phyloP scores from a whole-genome alignment of 306 rosid species.

The Corylus americana region DNA sequence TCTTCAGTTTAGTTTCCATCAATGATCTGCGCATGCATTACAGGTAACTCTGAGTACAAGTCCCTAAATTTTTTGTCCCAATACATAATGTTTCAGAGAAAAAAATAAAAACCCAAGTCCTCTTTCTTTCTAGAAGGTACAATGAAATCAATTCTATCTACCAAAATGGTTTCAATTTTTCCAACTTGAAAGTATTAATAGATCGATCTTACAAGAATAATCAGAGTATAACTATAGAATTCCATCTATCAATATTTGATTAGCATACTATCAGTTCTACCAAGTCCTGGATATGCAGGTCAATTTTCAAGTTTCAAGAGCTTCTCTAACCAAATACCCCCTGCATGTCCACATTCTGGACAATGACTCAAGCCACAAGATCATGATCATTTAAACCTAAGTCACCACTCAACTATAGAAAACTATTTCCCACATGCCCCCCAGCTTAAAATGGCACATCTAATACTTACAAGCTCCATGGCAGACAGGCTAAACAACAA shows the following conservation, averaged over 20 bases:
- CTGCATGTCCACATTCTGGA: background rate
- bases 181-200: background rate
- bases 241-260: background rate
- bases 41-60: background rate
- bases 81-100: background rate
- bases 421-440: background rate
- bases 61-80: background rate
- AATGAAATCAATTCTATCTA: background rate
- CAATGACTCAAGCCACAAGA: background rate
- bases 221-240: background rate
- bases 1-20: constrained; percentile 82
- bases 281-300: background rate
- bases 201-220: background rate
- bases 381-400: background rate
- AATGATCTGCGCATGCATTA: constrained; percentile 52
- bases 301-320: background rate
- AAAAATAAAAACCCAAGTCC: background rate
- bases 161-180: background rate
- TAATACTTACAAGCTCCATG: background rate
- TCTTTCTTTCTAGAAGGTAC: background rate
- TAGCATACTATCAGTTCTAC: background rate
- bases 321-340: background rate
- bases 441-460: background rate
- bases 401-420: background rate
- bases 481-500: background rate